Evolutionary conservation across 192 early-diverging fungal species (phyloP).

Genomic region (Backusella westeae): DNA sequence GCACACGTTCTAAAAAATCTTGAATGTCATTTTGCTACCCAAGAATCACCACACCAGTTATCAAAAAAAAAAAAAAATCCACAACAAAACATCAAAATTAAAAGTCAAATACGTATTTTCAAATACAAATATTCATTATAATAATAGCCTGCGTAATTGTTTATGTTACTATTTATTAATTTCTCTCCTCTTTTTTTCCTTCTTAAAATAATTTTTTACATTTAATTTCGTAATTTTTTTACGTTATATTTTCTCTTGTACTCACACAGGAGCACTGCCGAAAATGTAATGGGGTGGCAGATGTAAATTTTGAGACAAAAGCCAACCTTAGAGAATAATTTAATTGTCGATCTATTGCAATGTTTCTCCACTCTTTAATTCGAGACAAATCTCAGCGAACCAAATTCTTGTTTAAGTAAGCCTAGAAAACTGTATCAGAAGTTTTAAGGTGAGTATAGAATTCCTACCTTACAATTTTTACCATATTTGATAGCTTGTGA

Average conservation of each 20-base stretch:
- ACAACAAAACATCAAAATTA: neutral
- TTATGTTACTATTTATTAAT: constrained; percentile 1
- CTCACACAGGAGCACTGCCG: neutral
- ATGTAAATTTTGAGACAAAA: neutral
- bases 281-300: neutral
- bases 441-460: constrained; percentile 7
- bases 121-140: neutral
- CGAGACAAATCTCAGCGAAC: neutral
- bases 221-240: neutral
- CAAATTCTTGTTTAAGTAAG: neutral
- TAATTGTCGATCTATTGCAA: neutral
- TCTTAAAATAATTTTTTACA: neutral
- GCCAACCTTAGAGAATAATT: neutral
- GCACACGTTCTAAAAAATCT: neutral
- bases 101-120: neutral
- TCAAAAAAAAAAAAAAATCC: neutral
- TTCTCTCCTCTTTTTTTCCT: neutral
- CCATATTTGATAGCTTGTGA: neutral
- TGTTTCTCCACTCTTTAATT: neutral
- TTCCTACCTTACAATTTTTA: constrained; percentile 7
- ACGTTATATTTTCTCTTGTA: neutral
- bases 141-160: neutral
- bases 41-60: neutral
- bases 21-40: neutral
- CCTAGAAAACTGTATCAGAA: constrained; percentile 4